Evolutionary conservation across 2,329 filamentous ascomycete species (phyloP).

Genomic region (Bipolaris oryzae): DNA sequence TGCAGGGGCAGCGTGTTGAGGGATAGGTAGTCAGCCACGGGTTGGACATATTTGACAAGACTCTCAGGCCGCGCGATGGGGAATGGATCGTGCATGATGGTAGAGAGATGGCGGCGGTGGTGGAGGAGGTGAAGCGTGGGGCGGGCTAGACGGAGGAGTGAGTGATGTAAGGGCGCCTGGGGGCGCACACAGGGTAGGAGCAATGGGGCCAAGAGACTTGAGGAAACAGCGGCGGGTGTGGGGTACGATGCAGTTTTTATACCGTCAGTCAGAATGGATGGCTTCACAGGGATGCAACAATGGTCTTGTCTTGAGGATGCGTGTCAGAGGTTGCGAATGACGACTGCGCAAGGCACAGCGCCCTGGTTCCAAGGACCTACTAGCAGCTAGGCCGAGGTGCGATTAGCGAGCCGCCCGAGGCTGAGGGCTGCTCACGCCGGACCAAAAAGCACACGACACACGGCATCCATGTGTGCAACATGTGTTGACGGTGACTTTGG

Average conservation of each 20-base stretch:
- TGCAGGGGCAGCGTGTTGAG: constrained; percentile 75
- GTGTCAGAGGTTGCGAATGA: constrained; percentile 20
- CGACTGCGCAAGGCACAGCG: constrained; percentile 11
- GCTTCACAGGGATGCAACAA: constrained; percentile 7
- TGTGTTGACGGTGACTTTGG: constrained; percentile 10
- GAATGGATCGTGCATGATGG: constrained; percentile 74
- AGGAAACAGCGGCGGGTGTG: constrained; percentile 11
- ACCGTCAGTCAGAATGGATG: constrained; percentile 7
- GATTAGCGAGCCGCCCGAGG: constrained; percentile 26
- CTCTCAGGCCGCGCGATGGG: constrained; percentile 64
- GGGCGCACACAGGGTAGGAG: constrained; percentile 10
- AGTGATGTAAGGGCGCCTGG: constrained; percentile 16
- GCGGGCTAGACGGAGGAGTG: constrained; percentile 12
- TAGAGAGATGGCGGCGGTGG: constrained; percentile 1
- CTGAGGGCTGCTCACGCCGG: constrained; percentile 16
- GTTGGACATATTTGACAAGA: constrained; percentile 63
- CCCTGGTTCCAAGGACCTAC: constrained; percentile 6
- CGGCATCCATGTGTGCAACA: neutral
- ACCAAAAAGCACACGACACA: constrained; percentile 27
- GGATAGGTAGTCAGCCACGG: constrained; percentile 65
- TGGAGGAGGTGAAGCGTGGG: constrained; percentile 4
- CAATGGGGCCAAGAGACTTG: constrained; percentile 3
- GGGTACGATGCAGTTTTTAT: constrained; percentile 20
- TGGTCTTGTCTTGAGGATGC: constrained; percentile 19
- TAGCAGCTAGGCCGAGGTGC: constrained; percentile 14